These are phyloP conservation scores for Betula pendula DNA, from an alignment of 306 rosid genomes.

Conservation along the genomic window DNA sequence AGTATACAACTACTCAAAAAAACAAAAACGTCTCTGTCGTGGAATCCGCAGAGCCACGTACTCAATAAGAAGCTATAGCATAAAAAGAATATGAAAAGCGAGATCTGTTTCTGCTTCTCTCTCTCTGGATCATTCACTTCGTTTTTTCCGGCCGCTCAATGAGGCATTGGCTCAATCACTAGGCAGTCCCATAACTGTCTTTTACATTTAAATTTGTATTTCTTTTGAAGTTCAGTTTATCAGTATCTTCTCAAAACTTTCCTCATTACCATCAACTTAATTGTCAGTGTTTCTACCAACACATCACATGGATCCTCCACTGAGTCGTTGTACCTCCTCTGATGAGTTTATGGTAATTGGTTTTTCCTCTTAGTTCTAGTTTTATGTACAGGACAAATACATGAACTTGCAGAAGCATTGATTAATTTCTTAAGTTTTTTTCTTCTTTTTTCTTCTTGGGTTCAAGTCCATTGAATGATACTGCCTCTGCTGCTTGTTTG, in stretches of 20 bases:
- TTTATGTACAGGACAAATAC: neutral
- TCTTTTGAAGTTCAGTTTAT: slow-evolving; percentile 1
- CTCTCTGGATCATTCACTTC: slow-evolving; percentile 4
- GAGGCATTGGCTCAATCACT: slow-evolving; percentile 39
- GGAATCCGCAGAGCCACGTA: slow-evolving; percentile 22
- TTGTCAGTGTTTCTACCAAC: neutral
- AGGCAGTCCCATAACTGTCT: slow-evolving; percentile 2
- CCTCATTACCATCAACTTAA: no score
- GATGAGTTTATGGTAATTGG: slow-evolving; percentile 33
- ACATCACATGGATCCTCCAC: slow-evolving; percentile 38
- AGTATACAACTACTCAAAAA: neutral
- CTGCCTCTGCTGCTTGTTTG: no score
- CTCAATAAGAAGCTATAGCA: neutral
- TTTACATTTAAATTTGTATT: neutral
- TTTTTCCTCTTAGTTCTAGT: neutral
- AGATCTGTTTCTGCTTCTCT: slow-evolving; percentile 5
- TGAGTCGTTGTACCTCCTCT: slow-evolving; percentile 21
- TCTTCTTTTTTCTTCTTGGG: no score
- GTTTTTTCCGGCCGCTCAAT: slow-evolving; percentile 33
- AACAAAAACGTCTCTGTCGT: neutral
- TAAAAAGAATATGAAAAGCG: slow-evolving; percentile 34
- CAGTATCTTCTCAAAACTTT: neutral
- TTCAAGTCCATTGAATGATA: no score
- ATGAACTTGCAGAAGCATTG: neutral
- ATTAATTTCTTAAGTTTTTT: no score